These are phyloP conservation scores for Lactarius evosmus DNA, from an alignment of 768 basidiomycete genomes.

Conservation along the genomic window DNA sequence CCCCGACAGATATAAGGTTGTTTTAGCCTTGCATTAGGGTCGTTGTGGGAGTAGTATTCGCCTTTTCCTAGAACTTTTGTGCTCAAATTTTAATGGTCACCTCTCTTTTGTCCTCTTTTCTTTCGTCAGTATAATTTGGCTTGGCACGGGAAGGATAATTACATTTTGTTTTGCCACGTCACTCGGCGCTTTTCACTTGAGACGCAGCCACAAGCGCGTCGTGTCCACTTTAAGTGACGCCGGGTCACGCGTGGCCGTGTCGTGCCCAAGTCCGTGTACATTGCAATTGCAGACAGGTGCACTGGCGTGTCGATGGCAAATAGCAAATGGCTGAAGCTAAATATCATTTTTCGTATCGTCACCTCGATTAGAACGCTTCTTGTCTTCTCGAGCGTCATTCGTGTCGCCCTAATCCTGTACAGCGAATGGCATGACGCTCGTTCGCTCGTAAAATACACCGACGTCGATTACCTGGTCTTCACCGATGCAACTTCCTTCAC, in stretches of 20 bases:
- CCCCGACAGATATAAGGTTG: slow-evolving; percentile 18
- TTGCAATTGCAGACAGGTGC: not conserved
- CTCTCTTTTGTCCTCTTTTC: not conserved
- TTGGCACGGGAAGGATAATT: slow-evolving; percentile 7
- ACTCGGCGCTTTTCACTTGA: slow-evolving; percentile 6
- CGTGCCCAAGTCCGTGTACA: not conserved
- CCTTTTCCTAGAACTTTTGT: slow-evolving; percentile 11
- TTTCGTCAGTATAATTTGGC: not conserved
- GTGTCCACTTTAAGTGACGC: not conserved
- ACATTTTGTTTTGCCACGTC: slow-evolving; percentile 26
- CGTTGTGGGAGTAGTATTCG: slow-evolving; percentile 7
- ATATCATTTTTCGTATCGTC: slow-evolving; percentile 4
- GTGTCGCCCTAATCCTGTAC: slow-evolving; percentile 71
- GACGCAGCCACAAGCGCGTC: slow-evolving; percentile 17
- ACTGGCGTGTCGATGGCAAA: not conserved
- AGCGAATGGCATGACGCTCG: slow-evolving; percentile 87
- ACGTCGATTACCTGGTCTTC: slow-evolving; percentile 95
- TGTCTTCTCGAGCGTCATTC: slow-evolving; percentile 52
- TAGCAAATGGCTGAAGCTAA: not conserved
- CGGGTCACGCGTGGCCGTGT: not conserved
- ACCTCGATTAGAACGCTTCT: slow-evolving; percentile 52
- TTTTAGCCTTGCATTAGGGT: not conserved
- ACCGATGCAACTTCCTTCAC: slow-evolving; percentile 83
- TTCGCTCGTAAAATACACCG: slow-evolving; percentile 92
- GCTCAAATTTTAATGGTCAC: slow-evolving; percentile 20